Conservation (phyloP, 805 yeast genomes). For the Schwanniomyces sp. region DNA sequence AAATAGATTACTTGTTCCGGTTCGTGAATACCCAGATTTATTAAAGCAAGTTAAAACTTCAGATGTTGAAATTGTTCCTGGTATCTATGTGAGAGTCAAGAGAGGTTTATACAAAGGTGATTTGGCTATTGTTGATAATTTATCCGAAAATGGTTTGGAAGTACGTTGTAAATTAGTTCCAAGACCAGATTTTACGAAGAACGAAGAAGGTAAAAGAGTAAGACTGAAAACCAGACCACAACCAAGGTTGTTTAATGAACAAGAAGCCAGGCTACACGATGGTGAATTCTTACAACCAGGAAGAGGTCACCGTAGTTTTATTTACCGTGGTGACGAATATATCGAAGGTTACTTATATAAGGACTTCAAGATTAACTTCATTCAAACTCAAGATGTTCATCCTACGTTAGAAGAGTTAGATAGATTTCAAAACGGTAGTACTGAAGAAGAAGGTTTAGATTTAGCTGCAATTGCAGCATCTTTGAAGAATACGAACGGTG, state of each 20-base stretch:
- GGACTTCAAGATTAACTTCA: slow-evolving; percentile 78
- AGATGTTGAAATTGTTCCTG: slow-evolving; percentile 87
- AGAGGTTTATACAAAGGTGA: slow-evolving; percentile 93
- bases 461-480: slow-evolving; percentile 82
- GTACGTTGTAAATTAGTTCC: slow-evolving; percentile 94
- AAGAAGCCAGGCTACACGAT: slow-evolving; percentile 86
- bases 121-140: slow-evolving; percentile 87
- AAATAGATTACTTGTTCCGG: slow-evolving; percentile 86
- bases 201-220: slow-evolving; percentile 45
- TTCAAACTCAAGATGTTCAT: slow-evolving; percentile 78
- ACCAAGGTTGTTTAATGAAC: slow-evolving; percentile 82
- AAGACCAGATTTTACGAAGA: slow-evolving; percentile 84
- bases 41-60: slow-evolving; percentile 85
- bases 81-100: slow-evolving; percentile 86
- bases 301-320: slow-evolving; percentile 56
- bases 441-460: slow-evolving; percentile 82
- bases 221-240: slow-evolving; percentile 75
- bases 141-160: slow-evolving; percentile 92
- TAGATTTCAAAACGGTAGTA: slow-evolving; percentile 68
- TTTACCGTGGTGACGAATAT: slow-evolving; percentile 86
- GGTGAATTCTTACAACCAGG: slow-evolving; percentile 69
- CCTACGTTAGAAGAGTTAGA: slow-evolving; percentile 90
- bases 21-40: slow-evolving; percentile 91
- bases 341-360: slow-evolving; percentile 84
- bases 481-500: slow-evolving; percentile 54